Base-by-base conservation (phyloP, 2,329 filamentous ascomycete species). In the Aaosphaeria arxii region DNA sequence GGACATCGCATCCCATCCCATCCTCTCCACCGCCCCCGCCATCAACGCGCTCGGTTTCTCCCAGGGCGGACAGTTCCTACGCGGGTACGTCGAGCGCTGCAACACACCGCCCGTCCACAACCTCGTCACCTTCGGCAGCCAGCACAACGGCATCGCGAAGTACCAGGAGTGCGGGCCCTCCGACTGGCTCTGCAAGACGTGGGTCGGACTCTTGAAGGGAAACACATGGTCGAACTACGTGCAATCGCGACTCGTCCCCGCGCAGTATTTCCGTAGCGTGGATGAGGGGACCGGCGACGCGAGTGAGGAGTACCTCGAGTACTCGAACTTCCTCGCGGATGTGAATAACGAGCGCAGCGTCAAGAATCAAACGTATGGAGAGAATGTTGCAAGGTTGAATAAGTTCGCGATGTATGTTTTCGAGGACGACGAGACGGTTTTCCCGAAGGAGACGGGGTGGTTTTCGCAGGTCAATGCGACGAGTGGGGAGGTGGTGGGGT, bases 51-150 rank as follows among this genome's bases (percentile, higher is more conserved):
- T 99, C 33, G 94, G 94, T 30, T 96, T 99, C 77, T 94, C 88
- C 11, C 94, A 99, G 71, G 94, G 94, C 54, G 94, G 94, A 1
- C 89, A 96, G 69, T 96, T 99, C 75, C 81, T 99, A n/a, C 85
- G 94, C 50, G 94, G 81, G 28, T 91, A 95, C 68, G 77, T 96
- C 55, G 85, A 99, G 77, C 82, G 89, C 40, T 99, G 94, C 77
- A 94, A 91, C 69, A 63, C 61, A 32, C 86, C 90, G 0, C 85
- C 83, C 4, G 82, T 96, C 9, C 81, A 84, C 56, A 91, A 83
- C 66, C 81, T 96, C 35, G 81, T 96, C 54, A 96, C 91, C 1
- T 95, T 94, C 61, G 91, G 91, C 54, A 87, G 85, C 63, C 91
- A 95, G 74, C 91, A 96, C 74, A 94, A 92, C 69, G 94, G 94